Evolutionary conservation across 139 green algal species (phyloP).

Genomic region (Eudorina sp.): DNA sequence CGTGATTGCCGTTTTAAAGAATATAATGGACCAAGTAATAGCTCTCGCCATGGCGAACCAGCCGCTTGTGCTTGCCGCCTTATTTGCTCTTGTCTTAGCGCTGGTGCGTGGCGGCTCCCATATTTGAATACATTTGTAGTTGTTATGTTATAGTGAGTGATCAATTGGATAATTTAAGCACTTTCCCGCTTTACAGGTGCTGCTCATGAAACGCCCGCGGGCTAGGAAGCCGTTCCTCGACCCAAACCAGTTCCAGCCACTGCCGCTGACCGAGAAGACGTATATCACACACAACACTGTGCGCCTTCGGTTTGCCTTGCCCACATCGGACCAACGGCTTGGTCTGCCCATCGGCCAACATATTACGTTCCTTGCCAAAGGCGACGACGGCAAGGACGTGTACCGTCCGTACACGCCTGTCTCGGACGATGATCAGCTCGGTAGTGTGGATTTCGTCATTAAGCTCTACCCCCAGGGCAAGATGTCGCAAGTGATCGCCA

Average conservation of each 20-base stretch:
- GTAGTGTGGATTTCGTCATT: conserved; percentile 90
- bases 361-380: conserved; percentile 78
- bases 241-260: conserved; percentile 61
- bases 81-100: too few relatives aligned
- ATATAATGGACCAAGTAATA: too few relatives aligned
- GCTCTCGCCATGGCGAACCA: too few relatives aligned
- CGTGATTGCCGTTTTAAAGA: too few relatives aligned
- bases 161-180: too few relatives aligned
- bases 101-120: neutral
- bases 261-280: conserved; percentile 61
- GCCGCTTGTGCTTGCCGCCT: too few relatives aligned
- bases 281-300: conserved; percentile 80
- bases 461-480: conserved; percentile 91
- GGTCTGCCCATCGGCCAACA: conserved; percentile 90
- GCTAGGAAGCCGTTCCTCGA: conserved; percentile 67
- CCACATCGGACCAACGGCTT: conserved; percentile 72
- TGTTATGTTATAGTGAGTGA: neutral
- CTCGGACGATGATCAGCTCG: conserved; percentile 69
- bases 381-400: conserved; percentile 73
- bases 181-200: too few relatives aligned
- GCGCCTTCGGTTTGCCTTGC: conserved; percentile 79
- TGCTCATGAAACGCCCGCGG: neutral
- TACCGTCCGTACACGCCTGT: conserved; percentile 87
- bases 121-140: neutral
- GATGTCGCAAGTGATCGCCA: conserved; percentile 90